Evolutionary conservation across 257 asterid genomes (phyloP), one percentile per base, ranked within the genome.

Genomic region (Anisodus acutangulus): DNA sequence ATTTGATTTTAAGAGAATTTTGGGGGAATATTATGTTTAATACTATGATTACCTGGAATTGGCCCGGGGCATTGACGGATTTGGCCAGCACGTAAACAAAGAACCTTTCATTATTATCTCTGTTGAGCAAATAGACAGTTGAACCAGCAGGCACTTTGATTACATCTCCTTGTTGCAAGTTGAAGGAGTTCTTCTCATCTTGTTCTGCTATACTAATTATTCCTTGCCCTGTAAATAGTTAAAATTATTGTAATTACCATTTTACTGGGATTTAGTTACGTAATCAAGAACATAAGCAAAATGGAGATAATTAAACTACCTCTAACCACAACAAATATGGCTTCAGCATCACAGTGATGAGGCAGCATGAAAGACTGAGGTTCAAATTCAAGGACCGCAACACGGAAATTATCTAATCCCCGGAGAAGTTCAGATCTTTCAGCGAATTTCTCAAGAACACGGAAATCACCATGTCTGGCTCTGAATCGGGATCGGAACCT

Each of bases 311-410:
- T 8, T 15, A 57, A 54, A 11, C 43, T 31, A 82, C 83, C 82
- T 78, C 82, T 47, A 64, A 81, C 84, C 0, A 90, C 89, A 26
- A 87, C 76, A 45, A 59, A 13, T 9, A 90, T 10, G 1, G 84
- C 53, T 53, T 91, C 94, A 55, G 88, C 87, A 37, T 91, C 92
- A 69, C 74, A 43, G 79, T 91, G 94, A 87, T 91, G 90, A 74
- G 94, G 91, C 66, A 91, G 35, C 8, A 88, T 35, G 13, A 90
- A 90, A 4, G 94, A 88, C 16, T 71, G 82, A 7, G 92, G 91
- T n/a, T 90, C 86, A 3, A 90, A 87, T 78, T 90, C 91, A 12
- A 86, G 85, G 2, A 87, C 35, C 0, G 87, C 85, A 4, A 91
- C 59, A 2, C 94, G 88, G 45, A 79, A 90, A 4, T 87, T 81